Conservation (phyloP, 2,329 filamentous ascomycete species). For the Penicillium sp. region DNA sequence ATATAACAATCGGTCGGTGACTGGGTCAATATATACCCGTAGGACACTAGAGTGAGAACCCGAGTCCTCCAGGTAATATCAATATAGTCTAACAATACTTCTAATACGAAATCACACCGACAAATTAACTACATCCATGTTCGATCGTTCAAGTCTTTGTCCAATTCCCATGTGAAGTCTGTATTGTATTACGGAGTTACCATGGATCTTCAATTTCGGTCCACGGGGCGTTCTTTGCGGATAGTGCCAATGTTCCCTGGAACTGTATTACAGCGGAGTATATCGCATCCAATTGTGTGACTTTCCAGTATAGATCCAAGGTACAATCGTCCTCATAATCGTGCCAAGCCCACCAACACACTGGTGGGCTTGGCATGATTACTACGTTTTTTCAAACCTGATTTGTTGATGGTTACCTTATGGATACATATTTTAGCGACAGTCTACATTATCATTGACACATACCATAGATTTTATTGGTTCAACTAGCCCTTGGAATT, state of each 20-base stretch:
- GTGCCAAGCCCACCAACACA: no score
- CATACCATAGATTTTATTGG: neutral
- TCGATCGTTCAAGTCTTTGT: neutral
- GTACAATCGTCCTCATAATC: neutral
- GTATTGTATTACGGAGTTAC: neutral
- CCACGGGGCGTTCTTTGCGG: neutral
- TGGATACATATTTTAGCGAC: neutral
- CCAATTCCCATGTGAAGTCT: neutral
- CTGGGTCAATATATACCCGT: neutral
- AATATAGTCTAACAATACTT: neutral
- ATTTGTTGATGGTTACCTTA: neutral
- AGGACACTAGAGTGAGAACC: neutral
- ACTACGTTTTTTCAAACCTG: neutral
- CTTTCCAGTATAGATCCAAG: neutral
- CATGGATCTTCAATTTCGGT: neutral
- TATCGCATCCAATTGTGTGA: slow-evolving; percentile 1
- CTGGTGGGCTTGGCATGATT: no score
- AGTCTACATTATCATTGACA: no score
- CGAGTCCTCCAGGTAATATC: neutral
- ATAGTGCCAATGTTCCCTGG: neutral
- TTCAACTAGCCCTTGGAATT: neutral
- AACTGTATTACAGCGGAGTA: slow-evolving; percentile 1
- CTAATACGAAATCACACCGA: no score
- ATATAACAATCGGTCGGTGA: neutral
- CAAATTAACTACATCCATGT: neutral